A percentile compares a stretch with the other conserved stretches of the same genome.
Evolutionary conservation across 768 basidiomycete genomes (phyloP).

Genomic region (Suillus clintonianus): DNA sequence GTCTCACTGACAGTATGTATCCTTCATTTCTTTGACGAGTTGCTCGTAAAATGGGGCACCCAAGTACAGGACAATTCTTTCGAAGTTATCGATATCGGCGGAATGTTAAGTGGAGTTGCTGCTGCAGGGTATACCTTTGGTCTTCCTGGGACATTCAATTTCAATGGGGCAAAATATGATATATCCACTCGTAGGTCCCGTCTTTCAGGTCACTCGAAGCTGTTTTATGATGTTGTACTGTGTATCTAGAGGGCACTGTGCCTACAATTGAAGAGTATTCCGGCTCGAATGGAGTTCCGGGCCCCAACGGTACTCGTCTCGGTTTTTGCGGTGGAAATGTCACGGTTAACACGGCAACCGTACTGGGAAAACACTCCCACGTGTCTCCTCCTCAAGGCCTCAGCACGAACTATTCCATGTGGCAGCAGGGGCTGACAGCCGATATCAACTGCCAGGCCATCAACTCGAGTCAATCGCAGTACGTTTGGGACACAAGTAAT

Average conservation of each 20-base stretch:
- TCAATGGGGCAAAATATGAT: background rate
- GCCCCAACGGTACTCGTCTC: too few relatives aligned
- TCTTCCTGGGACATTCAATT: background rate
- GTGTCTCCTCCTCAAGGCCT: background rate
- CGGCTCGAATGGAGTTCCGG: too few relatives aligned
- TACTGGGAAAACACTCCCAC: background rate
- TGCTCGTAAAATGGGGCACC: too few relatives aligned
- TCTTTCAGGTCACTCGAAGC: background rate
- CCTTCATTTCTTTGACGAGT: too few relatives aligned
- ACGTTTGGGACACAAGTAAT: background rate
- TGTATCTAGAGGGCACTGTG: background rate
- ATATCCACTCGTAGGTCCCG: background rate
- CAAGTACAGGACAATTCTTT: slow-evolving; percentile 15
- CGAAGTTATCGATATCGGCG: slow-evolving; percentile 11
- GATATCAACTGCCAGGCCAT: background rate
- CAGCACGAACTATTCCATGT: background rate
- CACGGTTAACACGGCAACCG: background rate
- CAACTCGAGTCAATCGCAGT: background rate
- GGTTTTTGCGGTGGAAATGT: background rate
- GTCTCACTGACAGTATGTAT: too few relatives aligned
- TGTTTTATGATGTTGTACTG: background rate
- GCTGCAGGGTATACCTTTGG: background rate
- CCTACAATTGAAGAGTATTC: background rate
- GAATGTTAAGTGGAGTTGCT: slow-evolving; percentile 16
- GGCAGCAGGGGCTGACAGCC: background rate